Evolutionary conservation across 768 basidiomycete species (phyloP).

Genomic region (Sporobolomyces phaffii): DNA sequence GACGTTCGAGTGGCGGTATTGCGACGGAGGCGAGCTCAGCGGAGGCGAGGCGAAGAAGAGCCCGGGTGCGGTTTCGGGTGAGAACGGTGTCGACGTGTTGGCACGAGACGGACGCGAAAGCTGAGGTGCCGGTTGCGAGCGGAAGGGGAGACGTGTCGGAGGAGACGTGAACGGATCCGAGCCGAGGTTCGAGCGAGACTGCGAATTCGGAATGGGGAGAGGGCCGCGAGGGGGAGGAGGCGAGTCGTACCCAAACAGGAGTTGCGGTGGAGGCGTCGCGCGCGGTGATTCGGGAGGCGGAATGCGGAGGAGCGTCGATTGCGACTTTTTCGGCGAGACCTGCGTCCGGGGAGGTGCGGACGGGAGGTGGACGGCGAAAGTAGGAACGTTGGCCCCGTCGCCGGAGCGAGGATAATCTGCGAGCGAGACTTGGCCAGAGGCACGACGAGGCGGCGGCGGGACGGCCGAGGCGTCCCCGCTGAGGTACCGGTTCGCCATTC

Average conservation of each 20-base stretch:
- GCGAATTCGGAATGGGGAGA: conserved; percentile 3
- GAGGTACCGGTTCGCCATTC: conserved; percentile 22
- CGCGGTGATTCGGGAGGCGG: conserved; percentile 6
- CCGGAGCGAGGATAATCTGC: too few species aligned
- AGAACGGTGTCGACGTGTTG: background rate
- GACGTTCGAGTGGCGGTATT: background rate
- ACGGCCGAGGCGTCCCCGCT: background rate
- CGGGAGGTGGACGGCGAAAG: conserved; percentile 27
- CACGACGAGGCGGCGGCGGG: conserved; percentile 1
- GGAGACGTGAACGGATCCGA: conserved; percentile 19
- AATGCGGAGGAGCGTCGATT: conserved; percentile 4
- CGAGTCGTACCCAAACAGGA: conserved; percentile 35
- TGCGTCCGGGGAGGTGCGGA: conserved; percentile 28
- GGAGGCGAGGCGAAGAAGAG: conserved; percentile 19
- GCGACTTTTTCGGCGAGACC: conserved; percentile 33
- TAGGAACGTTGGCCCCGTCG: background rate
- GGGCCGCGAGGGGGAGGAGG: conserved; percentile 19
- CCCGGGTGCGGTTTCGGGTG: conserved; percentile 6
- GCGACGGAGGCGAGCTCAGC: background rate
- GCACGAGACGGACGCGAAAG: conserved; percentile 8
- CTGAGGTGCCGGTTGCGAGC: background rate
- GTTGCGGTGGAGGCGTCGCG: background rate
- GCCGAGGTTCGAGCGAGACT: conserved; percentile 7
- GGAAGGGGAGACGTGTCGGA: conserved; percentile 26
- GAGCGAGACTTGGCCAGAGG: background rate